These are phyloP conservation scores for Persicaria tinctoria DNA, from an alignment of 148 eudicot species.

Conservation along the genomic window DNA sequence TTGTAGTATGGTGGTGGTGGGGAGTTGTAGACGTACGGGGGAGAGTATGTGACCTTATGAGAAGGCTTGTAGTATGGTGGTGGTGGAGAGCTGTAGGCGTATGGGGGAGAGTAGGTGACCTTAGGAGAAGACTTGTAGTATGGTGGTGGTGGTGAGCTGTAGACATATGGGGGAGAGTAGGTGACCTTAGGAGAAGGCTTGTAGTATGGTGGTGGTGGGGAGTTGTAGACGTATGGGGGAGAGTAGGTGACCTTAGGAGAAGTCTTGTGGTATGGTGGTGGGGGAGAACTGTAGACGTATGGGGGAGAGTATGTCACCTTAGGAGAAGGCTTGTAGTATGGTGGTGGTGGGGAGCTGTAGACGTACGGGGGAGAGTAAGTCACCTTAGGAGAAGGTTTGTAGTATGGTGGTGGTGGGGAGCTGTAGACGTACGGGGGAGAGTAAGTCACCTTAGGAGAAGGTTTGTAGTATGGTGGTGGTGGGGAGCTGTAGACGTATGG, in stretches of 20 bases:
- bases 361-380: background rate
- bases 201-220: slow-evolving; percentile 1
- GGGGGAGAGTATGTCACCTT: background rate
- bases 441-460: background rate
- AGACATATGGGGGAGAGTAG: background rate
- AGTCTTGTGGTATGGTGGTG: background rate
- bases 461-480: background rate
- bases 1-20: background rate
- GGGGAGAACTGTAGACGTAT: background rate
- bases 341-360: slow-evolving; percentile 1
- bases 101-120: background rate
- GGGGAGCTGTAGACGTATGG: background rate
- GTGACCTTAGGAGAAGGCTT: background rate
- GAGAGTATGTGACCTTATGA: background rate
- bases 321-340: background rate
- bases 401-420: slow-evolving; percentile 1
- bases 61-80: slow-evolving; percentile 6
- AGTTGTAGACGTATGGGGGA: background rate
- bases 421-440: slow-evolving; percentile 1
- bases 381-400: background rate
- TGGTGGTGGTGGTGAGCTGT: slow-evolving; percentile 1
- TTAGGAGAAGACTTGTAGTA: background rate
- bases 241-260: background rate
- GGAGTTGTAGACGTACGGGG: background rate
- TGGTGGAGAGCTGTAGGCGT: background rate